Evolutionary conservation across 139 green algal genomes (phyloP), one percentile per base, ranked within the genome.

Genomic region (Closterium sp.): DNA sequence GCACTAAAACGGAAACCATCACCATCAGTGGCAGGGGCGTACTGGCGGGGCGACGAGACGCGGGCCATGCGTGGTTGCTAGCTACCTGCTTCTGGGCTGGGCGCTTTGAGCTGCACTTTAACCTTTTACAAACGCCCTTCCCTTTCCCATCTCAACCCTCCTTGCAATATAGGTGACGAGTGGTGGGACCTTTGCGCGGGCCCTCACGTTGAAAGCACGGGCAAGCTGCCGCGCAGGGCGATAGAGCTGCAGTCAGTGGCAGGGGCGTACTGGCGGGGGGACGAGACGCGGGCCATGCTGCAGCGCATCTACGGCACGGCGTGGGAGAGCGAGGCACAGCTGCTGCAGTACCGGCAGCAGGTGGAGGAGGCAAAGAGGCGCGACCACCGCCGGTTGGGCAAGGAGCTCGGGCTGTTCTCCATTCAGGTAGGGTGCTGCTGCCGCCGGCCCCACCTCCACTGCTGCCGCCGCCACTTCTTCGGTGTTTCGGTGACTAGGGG

Each of bases 171-270:
- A 94, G 93, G 93, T 4, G 93, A 94, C 29, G 93, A 95, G 62
- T 95, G 93, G 97, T 99, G 98, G 98, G 97, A 99, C 95, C 94
- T 99, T 90, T 99, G 98, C 93, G 97, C 97, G 1, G 98, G 98
- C 3, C 98, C 98, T 0, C 98, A 99, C 93, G 97, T 99, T 19
- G 91, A 96, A 22, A 91, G 70, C 88, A 99, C 98, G 0, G 95
- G 96, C 1, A 93, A 97, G 31, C 97, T 99, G 31, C 95, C 97
- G 31, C 90, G 96, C 5, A 96, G 97, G 17, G 98, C 96, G 0
- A 95, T 99, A 30, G 96, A 98, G 88, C 96, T 99, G 90, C 98
- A 99, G 95, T 96, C 89, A 19, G 95, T 99, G 22, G 97, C 98
- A 89, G 97, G 97, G 91, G 95, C 95, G 85, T 96, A 96, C 89